Evolutionary conservation across 164 flowering plant species (phyloP), one percentile per base, ranked within the genome.

Genomic region (Kingdonia uniflora): DNA sequence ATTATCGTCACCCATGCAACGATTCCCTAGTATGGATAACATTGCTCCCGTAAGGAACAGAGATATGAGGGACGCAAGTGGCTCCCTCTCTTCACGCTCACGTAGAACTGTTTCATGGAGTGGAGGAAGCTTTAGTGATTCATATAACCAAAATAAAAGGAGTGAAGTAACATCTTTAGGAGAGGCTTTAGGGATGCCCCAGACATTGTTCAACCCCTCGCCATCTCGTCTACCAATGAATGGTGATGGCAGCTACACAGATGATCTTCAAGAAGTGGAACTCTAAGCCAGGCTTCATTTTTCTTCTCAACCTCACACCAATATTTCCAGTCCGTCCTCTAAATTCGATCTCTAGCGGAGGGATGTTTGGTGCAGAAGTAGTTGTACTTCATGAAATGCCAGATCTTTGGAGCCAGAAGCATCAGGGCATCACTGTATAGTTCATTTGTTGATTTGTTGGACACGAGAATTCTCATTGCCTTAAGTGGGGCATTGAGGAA

Each of bases 91-190:
- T 23, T 45, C 79, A 20, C 69, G 64, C 38, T 71, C 89, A 21
- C 71, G 96, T 17, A 68, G 91, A 35, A 74, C 96, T 23, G 84
- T 88, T 5, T 91, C 98, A 51, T 91, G 98, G 98, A 71, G 94
- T 58, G 85, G 79, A 45, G 85, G 78, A 45, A 70, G 73, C 60
- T 61, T 66, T 14, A 46, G 23, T 42, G 70, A 69, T 33, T 38
- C 68, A 17, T 56, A 52, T 26, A 60, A 63, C 35, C 65, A 73
- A 59, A 68, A 78, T 17, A 65, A 55, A 5, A 48, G 16, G 38
- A 21, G 53, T 11, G 81, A 74, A 65, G 20, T 57, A 12, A 76
- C 56, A 63, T 75, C 80, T 59, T 48, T 55, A 19, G 82, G 80
- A 15, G 84, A 70, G 49, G 68, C 58, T 29, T 53, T 72, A 52